phyloP scores from a whole-genome alignment of 176 grass and related monocot species.

The Carex pumila region DNA sequence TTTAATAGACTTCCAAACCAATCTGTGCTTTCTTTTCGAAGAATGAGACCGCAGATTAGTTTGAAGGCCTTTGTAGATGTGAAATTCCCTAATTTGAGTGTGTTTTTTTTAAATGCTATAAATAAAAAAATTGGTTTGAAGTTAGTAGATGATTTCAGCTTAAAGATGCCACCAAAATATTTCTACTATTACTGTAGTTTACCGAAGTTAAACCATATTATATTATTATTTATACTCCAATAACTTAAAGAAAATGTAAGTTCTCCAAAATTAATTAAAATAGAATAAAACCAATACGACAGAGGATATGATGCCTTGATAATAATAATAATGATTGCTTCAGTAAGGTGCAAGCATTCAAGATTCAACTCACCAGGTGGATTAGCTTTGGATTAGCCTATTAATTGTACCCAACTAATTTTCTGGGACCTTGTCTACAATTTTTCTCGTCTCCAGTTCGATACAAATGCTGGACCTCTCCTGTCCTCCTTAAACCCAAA shows the following conservation, averaged over 20 bases:
- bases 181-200: not conserved
- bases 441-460: not conserved
- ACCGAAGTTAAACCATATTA: too few species aligned
- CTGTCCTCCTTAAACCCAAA: not conserved
- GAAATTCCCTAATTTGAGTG: too few species aligned
- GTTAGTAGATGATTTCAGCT: too few species aligned
- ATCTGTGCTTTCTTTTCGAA: too few species aligned
- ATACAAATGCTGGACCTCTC: not conserved
- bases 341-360: not conserved
- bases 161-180: not conserved
- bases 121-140: too few species aligned
- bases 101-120: too few species aligned
- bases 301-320: not conserved
- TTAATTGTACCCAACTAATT: conserved; percentile 7
- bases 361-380: not conserved
- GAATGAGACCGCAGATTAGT: too few species aligned
- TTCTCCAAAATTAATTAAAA: not conserved
- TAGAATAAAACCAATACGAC: not conserved
- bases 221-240: too few species aligned
- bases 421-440: not conserved
- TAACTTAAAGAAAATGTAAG: not conserved
- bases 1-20: too few species aligned
- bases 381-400: not conserved
- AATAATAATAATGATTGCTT: not conserved
- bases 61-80: too few species aligned